Percentiles rank a stretch among this genome's conserved stretches.
These are phyloP conservation scores for Salvia hispanica DNA, from an alignment of 257 asterid species.

Conservation along the genomic window DNA sequence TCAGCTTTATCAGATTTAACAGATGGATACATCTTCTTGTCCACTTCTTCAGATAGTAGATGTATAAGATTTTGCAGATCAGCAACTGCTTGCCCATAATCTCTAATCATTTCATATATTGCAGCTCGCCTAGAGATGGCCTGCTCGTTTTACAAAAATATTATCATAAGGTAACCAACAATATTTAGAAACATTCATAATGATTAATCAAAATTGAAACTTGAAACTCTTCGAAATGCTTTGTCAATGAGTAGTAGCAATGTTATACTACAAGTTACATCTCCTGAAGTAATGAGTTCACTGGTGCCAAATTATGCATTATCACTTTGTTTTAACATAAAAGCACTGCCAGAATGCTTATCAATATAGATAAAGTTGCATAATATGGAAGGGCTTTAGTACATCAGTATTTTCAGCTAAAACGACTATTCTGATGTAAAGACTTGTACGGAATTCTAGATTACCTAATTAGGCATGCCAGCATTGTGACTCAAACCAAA, in stretches of 20 bases:
- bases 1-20: conserved; percentile 57
- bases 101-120: conserved; percentile 83
- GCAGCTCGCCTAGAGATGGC: conserved; percentile 89
- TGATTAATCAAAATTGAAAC: conserved; percentile 7
- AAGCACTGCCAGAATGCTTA: conserved; percentile 12
- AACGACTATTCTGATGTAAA: conserved; percentile 13
- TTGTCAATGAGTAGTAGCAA: background rate
- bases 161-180: conserved; percentile 8
- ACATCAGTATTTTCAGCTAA: conserved; percentile 2
- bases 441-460: background rate
- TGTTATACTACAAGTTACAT: background rate
- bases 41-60: conserved; percentile 66
- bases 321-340: background rate
- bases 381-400: background rate
- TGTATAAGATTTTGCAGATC: conserved; percentile 75
- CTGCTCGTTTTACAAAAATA: conserved; percentile 41
- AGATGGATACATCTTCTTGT: conserved; percentile 51
- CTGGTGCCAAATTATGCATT: conserved; percentile 15
- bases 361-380: conserved; percentile 1
- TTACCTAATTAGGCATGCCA: conserved; percentile 21
- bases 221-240: conserved; percentile 16
- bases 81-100: conserved; percentile 76
- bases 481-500: conserved; percentile 6
- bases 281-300: conserved; percentile 14
- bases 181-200: conserved; percentile 1